Evolutionary conservation across 2,329 filamentous ascomycete species (phyloP).

Genomic region (Colletotrichum sidae): DNA sequence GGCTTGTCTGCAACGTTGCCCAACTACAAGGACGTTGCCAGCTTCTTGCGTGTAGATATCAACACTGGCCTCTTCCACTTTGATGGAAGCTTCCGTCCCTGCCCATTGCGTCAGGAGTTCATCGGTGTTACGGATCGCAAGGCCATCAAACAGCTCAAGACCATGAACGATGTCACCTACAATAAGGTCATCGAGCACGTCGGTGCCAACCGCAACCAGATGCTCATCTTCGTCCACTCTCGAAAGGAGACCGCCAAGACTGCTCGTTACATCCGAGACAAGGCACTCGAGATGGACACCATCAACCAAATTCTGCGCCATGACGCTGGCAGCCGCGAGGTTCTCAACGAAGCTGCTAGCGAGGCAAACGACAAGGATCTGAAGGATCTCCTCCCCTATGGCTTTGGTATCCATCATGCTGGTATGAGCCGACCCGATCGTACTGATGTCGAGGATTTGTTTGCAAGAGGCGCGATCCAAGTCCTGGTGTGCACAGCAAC

Average conservation of each 20-base stretch:
- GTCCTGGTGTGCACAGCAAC: slow-evolving; percentile 98
- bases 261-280: slow-evolving; percentile 94
- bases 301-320: slow-evolving; percentile 95
- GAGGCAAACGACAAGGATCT: slow-evolving; percentile 86
- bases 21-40: slow-evolving; percentile 96
- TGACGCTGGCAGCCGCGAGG: slow-evolving; percentile 91
- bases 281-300: slow-evolving; percentile 95
- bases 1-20: slow-evolving; percentile 95
- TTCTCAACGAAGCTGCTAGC: slow-evolving; percentile 86
- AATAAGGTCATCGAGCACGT: slow-evolving; percentile 98
- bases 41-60: slow-evolving; percentile 90
- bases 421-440: slow-evolving; percentile 97
- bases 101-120: slow-evolving; percentile 95
- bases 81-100: slow-evolving; percentile 92
- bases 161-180: slow-evolving; percentile 99
- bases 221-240: slow-evolving; percentile 99
- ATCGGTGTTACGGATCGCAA: slow-evolving; percentile 98
- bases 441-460: slow-evolving; percentile 94
- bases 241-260: slow-evolving; percentile 99
- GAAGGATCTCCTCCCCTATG: slow-evolving; percentile 94
- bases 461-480: slow-evolving; percentile 89
- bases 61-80: slow-evolving; percentile 94
- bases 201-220: slow-evolving; percentile 91
- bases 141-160: slow-evolving; percentile 98
- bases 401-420: slow-evolving; percentile 98